phyloP scores from a whole-genome alignment of 1,139 yeast genomes.

The Nakaseomyces kungkrabaensis region DNA sequence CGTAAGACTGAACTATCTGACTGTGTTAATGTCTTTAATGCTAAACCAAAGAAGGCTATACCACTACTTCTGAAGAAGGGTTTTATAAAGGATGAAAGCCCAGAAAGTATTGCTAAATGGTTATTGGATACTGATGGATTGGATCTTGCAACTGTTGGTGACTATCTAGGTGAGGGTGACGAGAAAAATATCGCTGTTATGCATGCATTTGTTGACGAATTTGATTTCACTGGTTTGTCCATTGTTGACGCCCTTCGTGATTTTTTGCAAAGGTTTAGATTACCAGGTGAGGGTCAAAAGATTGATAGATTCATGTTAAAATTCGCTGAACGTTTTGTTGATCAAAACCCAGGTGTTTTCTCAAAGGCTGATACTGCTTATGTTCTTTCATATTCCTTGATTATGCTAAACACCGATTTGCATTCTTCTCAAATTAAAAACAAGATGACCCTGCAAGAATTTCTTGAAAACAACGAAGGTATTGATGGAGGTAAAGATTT shows the following conservation, averaged over 20 bases:
- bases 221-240: slow-evolving; percentile 60
- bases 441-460: slow-evolving; percentile 82
- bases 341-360: slow-evolving; percentile 77
- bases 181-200: slow-evolving; percentile 67
- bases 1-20: slow-evolving; percentile 74
- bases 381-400: slow-evolving; percentile 83
- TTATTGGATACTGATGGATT: slow-evolving; percentile 68
- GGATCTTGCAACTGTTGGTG: slow-evolving; percentile 82
- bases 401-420: slow-evolving; percentile 87
- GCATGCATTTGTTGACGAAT: slow-evolving; percentile 88
- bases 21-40: slow-evolving; percentile 72
- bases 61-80: slow-evolving; percentile 49
- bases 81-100: slow-evolving; percentile 51
- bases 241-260: slow-evolving; percentile 82
- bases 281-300: slow-evolving; percentile 98
- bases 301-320: slow-evolving; percentile 94
- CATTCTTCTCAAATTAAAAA: slow-evolving; percentile 80
- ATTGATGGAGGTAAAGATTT: slow-evolving; percentile 85
- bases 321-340: slow-evolving; percentile 85
- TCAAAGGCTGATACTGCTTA: slow-evolving; percentile 93
- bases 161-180: slow-evolving; percentile 83
- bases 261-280: slow-evolving; percentile 77
- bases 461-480: slow-evolving; percentile 79
- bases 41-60: slow-evolving; percentile 76
- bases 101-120: slow-evolving; percentile 64